Evolutionary conservation across 495 filamentous ascomycete genomes (phyloP), one percentile per base, ranked within the genome.

Genomic region (Penicillium herquei): DNA sequence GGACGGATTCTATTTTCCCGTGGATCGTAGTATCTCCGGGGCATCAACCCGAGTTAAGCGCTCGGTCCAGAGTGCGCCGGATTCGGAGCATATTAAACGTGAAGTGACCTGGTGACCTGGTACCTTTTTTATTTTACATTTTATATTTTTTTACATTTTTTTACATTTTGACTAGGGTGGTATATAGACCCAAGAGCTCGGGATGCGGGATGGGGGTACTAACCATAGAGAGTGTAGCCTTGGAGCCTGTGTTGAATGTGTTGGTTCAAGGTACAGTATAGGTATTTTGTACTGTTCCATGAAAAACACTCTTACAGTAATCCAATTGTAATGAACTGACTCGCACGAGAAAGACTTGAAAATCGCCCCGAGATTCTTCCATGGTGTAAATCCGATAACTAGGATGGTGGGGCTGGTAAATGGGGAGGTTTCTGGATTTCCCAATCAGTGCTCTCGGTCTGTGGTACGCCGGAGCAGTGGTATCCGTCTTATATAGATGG

Each of bases 1-100:
- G 21, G 64, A 68, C 73, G 73, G 73, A 71, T 72, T 73, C 64
- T 71, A 68, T 76, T 74, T 76, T 73, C 70, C 73, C 70, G 71
- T 58, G 34, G 48, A 17, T 37, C 44, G 43, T 41, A 42, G 45
- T 56, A 56, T 47, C 30, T 60, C 61, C 57, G 61, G 56, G 55
- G 54, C 48, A 46, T 51, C 42, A 47, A 37, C 26, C 45, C 55
- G 34, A 59, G 54, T 42, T 42, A 53, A 32, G 43, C 39, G 40
- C 52, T 63, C 61, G 64, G 64, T 49, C 54, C 61, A 58, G 50
- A 33, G 30, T 39, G 42, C 21, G 56, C 66, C 69, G 62, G 56
- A 66, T 65, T 59, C 64, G 64, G 64, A 32, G 26, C 30, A 17
- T 44, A 54, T 51, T 39, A 40, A 51, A 21, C 49, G 44, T 41